These are phyloP conservation scores for Ophiostoma perfectum DNA, from an alignment of 2,329 filamentous ascomycete species.

Conservation along the genomic window DNA sequence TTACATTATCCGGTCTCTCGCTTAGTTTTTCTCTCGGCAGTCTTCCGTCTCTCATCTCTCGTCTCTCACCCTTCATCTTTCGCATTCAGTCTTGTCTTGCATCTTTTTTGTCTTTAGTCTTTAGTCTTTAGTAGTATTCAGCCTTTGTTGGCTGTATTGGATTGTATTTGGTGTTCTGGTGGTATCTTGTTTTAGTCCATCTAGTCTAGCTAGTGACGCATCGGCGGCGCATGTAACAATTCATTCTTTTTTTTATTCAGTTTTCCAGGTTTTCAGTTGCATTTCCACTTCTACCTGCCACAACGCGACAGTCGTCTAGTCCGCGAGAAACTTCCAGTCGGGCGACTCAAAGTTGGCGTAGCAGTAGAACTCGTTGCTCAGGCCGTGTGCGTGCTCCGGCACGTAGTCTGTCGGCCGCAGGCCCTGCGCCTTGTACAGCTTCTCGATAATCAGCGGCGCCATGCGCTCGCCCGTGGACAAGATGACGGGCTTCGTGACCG, in stretches of 20 bases:
- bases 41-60: background rate
- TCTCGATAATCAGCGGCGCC: slow-evolving; percentile 53
- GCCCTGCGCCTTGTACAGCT: slow-evolving; percentile 61
- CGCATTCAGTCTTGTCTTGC: background rate
- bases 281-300: slow-evolving; percentile 25
- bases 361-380: slow-evolving; percentile 77
- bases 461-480: slow-evolving; percentile 75
- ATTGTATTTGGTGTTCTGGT: background rate
- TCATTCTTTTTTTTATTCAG: background rate
- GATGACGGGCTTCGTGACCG: slow-evolving; percentile 43
- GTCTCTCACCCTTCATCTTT: background rate
- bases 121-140: background rate
- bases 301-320: too few relatives aligned
- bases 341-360: slow-evolving; percentile 71
- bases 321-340: slow-evolving; percentile 39
- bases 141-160: background rate
- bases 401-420: slow-evolving; percentile 62
- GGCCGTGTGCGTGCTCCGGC: slow-evolving; percentile 56
- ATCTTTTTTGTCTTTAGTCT: background rate
- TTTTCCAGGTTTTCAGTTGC: background rate
- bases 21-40: slow-evolving; percentile 31
- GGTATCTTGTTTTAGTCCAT: background rate
- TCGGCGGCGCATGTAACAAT: background rate
- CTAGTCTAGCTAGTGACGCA: too few relatives aligned
- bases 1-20: slow-evolving; percentile 64